Conservation (phyloP, 192 early-diverging fungal genomes). For the Coemansia sp. region DNA sequence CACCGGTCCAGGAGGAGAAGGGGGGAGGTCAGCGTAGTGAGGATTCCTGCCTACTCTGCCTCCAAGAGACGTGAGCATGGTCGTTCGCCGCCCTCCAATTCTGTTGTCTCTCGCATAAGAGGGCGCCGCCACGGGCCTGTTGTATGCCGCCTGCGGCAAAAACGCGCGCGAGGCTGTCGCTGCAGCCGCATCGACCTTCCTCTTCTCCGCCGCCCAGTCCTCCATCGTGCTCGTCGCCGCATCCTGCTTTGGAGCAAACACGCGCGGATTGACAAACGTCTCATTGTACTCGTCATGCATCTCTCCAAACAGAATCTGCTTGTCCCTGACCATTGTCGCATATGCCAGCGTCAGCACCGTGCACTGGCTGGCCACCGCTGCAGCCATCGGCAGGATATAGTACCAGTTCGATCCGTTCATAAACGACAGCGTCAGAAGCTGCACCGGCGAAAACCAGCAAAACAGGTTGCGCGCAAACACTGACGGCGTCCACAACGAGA, state of each 20-base stretch:
- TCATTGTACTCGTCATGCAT: constrained; percentile 61
- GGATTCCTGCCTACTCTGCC: neutral
- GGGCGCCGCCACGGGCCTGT: neutral
- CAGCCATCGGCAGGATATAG: constrained; percentile 56
- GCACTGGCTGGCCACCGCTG: constrained; percentile 54
- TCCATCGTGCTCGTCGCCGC: constrained; percentile 41
- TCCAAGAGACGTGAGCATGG: neutral
- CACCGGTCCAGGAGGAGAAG: neutral
- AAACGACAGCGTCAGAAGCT: constrained; percentile 55
- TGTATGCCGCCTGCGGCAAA: neutral
- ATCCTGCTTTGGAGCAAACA: constrained; percentile 60
- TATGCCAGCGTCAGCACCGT: constrained; percentile 34
- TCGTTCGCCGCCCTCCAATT: neutral
- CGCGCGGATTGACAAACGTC: constrained; percentile 61
- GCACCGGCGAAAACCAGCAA: constrained; percentile 63
- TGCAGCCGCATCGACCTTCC: neutral
- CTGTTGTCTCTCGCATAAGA: neutral
- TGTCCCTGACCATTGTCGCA: constrained; percentile 55
- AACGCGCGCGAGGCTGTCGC: neutral
- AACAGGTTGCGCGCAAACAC: constrained; percentile 50
- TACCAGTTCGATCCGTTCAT: constrained; percentile 57
- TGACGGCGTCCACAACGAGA: constrained; percentile 50
- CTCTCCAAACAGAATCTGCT: constrained; percentile 59
- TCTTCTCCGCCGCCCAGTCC: constrained; percentile 29
- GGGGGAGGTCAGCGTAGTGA: neutral